Conservation (phyloP, 352 stramenopile species). For the Blastocystis sp. region DNA sequence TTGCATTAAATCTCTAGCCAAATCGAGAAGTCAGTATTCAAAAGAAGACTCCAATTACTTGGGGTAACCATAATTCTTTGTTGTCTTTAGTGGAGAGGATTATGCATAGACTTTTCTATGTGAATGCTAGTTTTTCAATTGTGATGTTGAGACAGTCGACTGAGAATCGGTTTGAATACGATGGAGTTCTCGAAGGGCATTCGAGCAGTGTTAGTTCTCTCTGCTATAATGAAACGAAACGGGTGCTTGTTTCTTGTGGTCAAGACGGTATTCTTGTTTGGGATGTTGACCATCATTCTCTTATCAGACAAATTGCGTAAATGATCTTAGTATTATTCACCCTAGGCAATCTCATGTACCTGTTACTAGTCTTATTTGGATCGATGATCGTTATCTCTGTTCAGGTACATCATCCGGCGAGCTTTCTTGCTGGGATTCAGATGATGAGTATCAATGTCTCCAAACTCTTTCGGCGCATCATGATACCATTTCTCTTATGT, state of each 20-base stretch:
- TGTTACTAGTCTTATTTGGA: not conserved
- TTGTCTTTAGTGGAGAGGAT: not conserved
- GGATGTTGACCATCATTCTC: not conserved
- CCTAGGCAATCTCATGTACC: too few relatives aligned
- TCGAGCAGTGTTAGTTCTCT: not conserved
- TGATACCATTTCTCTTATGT: not conserved
- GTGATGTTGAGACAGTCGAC: not conserved
- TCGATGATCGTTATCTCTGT: not conserved
- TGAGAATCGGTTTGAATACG: not conserved
- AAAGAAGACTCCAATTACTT: not conserved
- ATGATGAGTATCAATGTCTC: not conserved
- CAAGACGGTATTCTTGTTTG: not conserved
- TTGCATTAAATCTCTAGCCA: not conserved
- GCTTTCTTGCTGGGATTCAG: not conserved
- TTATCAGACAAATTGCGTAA: not conserved
- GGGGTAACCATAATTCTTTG: not conserved
- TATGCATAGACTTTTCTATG: not conserved
- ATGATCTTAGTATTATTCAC: not conserved
- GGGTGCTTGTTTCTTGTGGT: not conserved
- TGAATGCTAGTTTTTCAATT: not conserved
- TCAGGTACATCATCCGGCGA: not conserved
- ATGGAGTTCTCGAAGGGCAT: not conserved
- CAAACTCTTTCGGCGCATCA: not conserved
- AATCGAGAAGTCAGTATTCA: not conserved
- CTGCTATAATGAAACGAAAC: not conserved